Evolutionary conservation across 306 rosid genomes (phyloP), one percentile per base, ranked within the genome.

Genomic region (Malus orientalis): DNA sequence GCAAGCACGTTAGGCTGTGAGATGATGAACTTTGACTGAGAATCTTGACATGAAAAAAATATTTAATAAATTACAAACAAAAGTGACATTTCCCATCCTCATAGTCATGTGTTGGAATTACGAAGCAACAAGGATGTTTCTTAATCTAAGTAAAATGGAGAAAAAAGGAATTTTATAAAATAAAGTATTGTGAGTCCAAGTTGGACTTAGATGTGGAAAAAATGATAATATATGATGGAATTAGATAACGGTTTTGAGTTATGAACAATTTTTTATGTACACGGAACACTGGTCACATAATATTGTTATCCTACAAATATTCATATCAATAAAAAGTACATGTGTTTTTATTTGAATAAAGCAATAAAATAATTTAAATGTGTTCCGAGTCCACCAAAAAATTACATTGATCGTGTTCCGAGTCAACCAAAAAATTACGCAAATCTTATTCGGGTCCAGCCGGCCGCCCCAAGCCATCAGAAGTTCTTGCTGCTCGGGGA

Each of bases 51-150:
- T 53, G 36, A 65, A 70, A 49, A 18, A 38, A 60, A 18, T 49
- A 23, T 32, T 23, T 61, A 18, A 0, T 38, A 40, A 51, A 23
- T 73, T 65, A 42, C 67, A 59, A 77, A 45, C 57, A 72, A 79
- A 71, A 58, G 72, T 63, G 77, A 64, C 20, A 40, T 20, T 71
- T 68, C 74, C 69, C 32, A 69, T 13, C 20, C 55, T 49, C 55
- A 14, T 32, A 38, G 20, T 53, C 51, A 22, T 23, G 70, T 19
- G 51, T 51, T 6, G 14, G 11, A 77, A 58, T 57, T 58, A 74
- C 70, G 83, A 80, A 80, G 38, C 65, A 74, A 19, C 71, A 45
- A 6, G 57, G 79, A 4, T n/a, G 55, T 32, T 80, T 80, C 83
- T 2, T 69, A 58, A 49, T 57, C 40, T 9, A 3, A 55, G 18